These are phyloP conservation scores for Choricystis sp. DNA, from an alignment of 139 green algal genomes.

Conservation along the genomic window DNA sequence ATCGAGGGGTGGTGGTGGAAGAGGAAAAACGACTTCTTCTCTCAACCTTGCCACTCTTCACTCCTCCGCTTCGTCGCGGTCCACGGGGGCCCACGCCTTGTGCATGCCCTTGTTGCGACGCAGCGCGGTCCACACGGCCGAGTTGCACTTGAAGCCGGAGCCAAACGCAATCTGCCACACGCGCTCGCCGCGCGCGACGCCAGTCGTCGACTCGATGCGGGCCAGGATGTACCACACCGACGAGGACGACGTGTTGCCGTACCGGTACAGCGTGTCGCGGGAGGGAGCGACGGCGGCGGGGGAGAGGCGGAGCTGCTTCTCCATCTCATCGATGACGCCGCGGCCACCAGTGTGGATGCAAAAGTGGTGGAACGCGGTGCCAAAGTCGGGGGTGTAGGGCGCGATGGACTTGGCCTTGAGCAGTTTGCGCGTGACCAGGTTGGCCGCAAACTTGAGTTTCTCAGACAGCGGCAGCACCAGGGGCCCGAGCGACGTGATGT, in stretches of 20 bases:
- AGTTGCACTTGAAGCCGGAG: slow-evolving; percentile 91
- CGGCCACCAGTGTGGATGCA: slow-evolving; percentile 95
- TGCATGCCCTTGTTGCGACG: slow-evolving; percentile 29
- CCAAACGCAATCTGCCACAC: slow-evolving; percentile 28
- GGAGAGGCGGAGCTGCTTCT: slow-evolving; percentile 78
- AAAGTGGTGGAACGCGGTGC: slow-evolving; percentile 92
- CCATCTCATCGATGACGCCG: slow-evolving; percentile 88
- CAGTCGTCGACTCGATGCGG: slow-evolving; percentile 34
- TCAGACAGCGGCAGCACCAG: slow-evolving; percentile 86
- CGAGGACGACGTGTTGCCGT: slow-evolving; percentile 39
- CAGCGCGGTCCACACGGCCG: slow-evolving; percentile 63
- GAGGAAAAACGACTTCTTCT: too few relatives aligned
- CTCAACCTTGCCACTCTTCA: background rate
- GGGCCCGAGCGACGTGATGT: slow-evolving; percentile 92
- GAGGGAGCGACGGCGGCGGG: slow-evolving; percentile 46
- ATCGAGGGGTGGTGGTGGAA: too few relatives aligned
- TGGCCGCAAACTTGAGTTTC: slow-evolving; percentile 83
- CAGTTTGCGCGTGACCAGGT: slow-evolving; percentile 73
- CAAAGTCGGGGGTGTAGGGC: slow-evolving; percentile 96
- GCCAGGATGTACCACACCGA: slow-evolving; percentile 46
- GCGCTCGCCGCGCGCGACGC: slow-evolving; percentile 21
- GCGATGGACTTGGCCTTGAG: slow-evolving; percentile 22
- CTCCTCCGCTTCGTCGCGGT: background rate
- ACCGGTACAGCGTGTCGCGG: slow-evolving; percentile 59
- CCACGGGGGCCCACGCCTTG: slow-evolving; percentile 14